Base-by-base conservation (phyloP, 1,284 basidiomycete genomes). In the Ustilago vetiveriae region DNA sequence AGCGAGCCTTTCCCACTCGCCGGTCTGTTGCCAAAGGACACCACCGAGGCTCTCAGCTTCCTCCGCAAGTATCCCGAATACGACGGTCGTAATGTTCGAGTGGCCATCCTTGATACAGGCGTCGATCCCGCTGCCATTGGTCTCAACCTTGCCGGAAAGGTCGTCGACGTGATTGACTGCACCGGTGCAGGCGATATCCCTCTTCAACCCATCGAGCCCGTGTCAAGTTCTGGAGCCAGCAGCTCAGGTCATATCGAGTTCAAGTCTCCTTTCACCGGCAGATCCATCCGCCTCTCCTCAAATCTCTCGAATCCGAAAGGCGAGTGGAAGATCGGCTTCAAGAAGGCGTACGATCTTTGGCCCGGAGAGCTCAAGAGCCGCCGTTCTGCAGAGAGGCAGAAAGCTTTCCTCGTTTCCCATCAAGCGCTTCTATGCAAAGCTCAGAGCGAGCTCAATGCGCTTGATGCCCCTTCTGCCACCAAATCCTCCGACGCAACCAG, bases 81-180 rank as follows among this genome's bases (percentile, higher is more conserved):
- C 59, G 79, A 82, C 46, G 82, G 81, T 26, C 65, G 79, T 40
- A 67, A 72, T 22, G 76, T 82, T n/a, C 71, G 80, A 22, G 78
- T 83, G 13, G 82, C 78, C 24, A 75, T 83, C 44, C 75, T 82
- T n/a, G 82, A 83, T 54, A 83, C 82, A 2, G 82, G 82, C 40
- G 78, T 82, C 13, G 82, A 83, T 44, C 80, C 80, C 2, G 82
- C 81, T 22, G 80, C 82, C 8, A 58, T 76, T 29, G 82, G 82
- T 14, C 77, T 83, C 36, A 65, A 76, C 30, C 68, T 66, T 6
- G 70, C 71, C 32, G 80, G 76, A 52, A 82, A 82, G 62, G 68
- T 83, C 9, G 81, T 82, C 41, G 82, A 82, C 33, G 74, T 82
- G 16, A 82, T 83, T 38, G 82, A 83, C 72, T 83, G 82, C 64